Conservation (phyloP, 2,329 filamentous ascomycete genomes). For the Ophiocordyceps camponoti-rufipedis region DNA sequence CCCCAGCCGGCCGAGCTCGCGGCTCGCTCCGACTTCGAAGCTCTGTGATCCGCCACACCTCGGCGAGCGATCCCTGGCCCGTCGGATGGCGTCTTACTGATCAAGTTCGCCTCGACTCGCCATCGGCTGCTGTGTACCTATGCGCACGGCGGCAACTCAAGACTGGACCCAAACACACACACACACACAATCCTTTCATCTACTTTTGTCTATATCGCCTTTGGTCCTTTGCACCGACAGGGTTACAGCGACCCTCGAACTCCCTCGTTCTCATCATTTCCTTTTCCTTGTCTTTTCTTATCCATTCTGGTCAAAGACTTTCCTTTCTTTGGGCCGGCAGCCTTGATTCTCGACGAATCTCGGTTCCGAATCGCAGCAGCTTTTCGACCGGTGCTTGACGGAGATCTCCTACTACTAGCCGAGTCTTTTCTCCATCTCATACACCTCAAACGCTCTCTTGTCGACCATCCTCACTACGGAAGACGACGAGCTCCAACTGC, state of each 20-base stretch:
- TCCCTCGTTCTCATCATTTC: not conserved
- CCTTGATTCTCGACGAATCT: not conserved
- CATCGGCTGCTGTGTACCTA: slow-evolving; percentile 8
- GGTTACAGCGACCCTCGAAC: not conserved
- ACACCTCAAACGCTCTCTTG: not conserved
- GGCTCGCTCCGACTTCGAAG: slow-evolving; percentile 22
- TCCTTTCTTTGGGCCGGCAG: not conserved
- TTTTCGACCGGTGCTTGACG: not conserved
- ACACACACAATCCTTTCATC: not conserved
- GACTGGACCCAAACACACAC: not conserved
- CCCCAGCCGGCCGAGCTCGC: slow-evolving; percentile 22
- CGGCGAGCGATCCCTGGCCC: slow-evolving; percentile 31
- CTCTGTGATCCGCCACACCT: slow-evolving; percentile 26
- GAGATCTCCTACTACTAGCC: not conserved
- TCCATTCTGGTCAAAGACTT: not conserved
- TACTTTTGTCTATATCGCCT: not conserved
- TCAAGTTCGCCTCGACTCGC: not conserved
- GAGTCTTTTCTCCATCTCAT: not conserved
- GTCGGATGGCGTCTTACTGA: slow-evolving; percentile 49
- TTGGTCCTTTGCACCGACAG: not conserved
- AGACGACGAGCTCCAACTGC: not conserved
- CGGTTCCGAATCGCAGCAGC: not conserved
- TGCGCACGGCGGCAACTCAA: not conserved
- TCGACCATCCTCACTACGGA: not conserved
- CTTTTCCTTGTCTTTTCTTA: not conserved